Base-by-base conservation (phyloP, 345 rosid species). In the Citrus trifoliata region DNA sequence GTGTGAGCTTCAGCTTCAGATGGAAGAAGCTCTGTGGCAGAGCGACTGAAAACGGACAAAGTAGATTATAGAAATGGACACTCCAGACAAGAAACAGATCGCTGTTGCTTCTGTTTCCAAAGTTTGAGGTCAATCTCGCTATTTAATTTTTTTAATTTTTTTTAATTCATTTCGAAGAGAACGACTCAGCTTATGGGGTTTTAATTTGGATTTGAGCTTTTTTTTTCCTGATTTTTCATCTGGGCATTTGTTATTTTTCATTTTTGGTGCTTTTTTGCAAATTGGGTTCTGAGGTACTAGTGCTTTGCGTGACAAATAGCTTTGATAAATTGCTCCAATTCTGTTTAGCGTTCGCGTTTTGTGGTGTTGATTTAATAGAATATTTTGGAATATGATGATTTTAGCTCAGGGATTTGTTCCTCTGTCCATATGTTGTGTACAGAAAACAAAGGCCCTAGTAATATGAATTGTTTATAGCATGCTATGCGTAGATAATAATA, bases 51-150 rank as follows among this genome's bases (percentile, higher is more conserved):
- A n/a, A 30, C 78, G 65, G 71, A 38, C 37, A 48, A 4, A 37
- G 38, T 80, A 73, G 78, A 35, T 42, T 10, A 42, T 72, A 86
- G 82, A 76, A 78, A 88, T 92, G 87, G 88, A 86, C 38, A 90
- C 96, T 22, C 96, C 94, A 19, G 92, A 88, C 32, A 92, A 85
- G 78, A 82, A 83, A 71, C 87, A 81, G 73, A 66, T 78, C 79
- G 33, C 88, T 55, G 77, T 88, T 7, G 42, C 85, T 67, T 80
- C 93, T 2, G 79, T 80, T 60, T 69, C 83, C 71, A 88, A 78
- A 28, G 66, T 80, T 87, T 21, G 91, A 92, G 93, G 94, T 92
- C 42, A 59, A 58, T 40, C 60, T 53, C 38, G 70, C 53, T 7
- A 19, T 21, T 30, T 13, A 30, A 19, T 58, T 64, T 76, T 53